These are phyloP conservation scores for Favolaschia claudopus DNA, from an alignment of 768 basidiomycete genomes.

Conservation along the genomic window DNA sequence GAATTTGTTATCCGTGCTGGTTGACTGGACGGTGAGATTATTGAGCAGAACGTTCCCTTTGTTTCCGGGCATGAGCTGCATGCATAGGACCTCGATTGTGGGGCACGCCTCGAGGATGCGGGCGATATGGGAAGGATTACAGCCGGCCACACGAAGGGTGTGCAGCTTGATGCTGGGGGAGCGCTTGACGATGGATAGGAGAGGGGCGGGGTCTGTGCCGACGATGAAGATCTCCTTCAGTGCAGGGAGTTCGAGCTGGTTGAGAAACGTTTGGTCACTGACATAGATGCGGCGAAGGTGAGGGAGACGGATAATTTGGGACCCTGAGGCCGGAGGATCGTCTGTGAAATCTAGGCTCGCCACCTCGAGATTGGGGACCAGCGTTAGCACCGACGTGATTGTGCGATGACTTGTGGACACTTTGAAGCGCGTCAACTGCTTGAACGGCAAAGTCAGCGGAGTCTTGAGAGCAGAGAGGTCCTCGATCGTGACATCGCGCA, in stretches of 20 bases:
- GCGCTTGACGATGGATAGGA: slow-evolving; percentile 1
- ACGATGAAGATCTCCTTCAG: slow-evolving; percentile 11
- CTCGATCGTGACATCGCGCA: slow-evolving; percentile 8
- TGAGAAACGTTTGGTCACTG: neutral
- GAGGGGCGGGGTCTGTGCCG: neutral
- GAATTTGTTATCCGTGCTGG: too few species aligned
- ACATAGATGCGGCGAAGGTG: slow-evolving; percentile 8
- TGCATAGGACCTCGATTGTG: neutral
- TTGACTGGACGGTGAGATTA: neutral
- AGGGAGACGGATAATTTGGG: neutral
- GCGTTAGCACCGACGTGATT: neutral
- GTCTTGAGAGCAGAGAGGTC: neutral
- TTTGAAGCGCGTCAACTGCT: slow-evolving; percentile 5
- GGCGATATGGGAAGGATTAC: neutral
- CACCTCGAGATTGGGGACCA: neutral
- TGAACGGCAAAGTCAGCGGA: neutral
- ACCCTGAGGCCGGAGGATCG: neutral
- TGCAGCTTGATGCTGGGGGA: neutral
- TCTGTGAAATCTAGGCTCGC: slow-evolving; percentile 1
- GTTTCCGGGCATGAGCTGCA: neutral
- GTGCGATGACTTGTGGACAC: accelerated
- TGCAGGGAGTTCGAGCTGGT: neutral
- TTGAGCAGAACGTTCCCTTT: neutral
- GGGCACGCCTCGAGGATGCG: slow-evolving; percentile 1
- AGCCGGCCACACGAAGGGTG: neutral